Evolutionary conservation across 805 yeast genomes (phyloP).

Genomic region (Saccharomycodes ludwigii): DNA sequence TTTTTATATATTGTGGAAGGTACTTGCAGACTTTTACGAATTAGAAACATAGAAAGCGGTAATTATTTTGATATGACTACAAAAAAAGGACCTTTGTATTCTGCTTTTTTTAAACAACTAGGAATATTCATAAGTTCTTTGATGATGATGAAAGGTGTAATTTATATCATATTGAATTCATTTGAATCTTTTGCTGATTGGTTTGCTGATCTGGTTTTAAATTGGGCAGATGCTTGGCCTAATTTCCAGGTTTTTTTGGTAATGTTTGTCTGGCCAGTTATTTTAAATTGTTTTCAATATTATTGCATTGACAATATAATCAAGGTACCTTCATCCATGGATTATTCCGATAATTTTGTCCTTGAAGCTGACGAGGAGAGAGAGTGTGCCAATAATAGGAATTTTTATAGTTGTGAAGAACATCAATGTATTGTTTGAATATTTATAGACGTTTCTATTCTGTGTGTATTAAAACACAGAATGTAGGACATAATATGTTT

Average conservation of each 20-base stretch:
- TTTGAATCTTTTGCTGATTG: slow-evolving; percentile 62
- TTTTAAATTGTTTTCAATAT: slow-evolving; percentile 65
- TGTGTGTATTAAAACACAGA: no score
- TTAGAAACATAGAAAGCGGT: slow-evolving; percentile 35
- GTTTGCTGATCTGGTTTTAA: slow-evolving; percentile 60
- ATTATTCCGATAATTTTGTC: neutral
- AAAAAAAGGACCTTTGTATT: slow-evolving; percentile 54
- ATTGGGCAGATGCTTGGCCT: slow-evolving; percentile 77
- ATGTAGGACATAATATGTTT: no score
- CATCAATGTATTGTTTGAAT: no score
- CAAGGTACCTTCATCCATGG: slow-evolving; percentile 31
- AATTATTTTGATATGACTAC: slow-evolving; percentile 35
- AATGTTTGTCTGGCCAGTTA: slow-evolving; percentile 67
- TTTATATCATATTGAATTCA: slow-evolving; percentile 45
- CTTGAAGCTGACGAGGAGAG: neutral
- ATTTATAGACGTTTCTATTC: no score
- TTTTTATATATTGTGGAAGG: slow-evolving; percentile 29
- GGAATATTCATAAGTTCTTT: slow-evolving; percentile 44
- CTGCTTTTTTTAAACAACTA: slow-evolving; percentile 62
- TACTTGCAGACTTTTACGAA: no score
- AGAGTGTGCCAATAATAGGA: no score
- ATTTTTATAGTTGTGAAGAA: no score
- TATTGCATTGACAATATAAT: slow-evolving; percentile 64
- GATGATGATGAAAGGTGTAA: slow-evolving; percentile 46
- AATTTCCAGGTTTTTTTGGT: slow-evolving; percentile 78